A percentile compares a stretch with the other conserved stretches of the same genome.
These are phyloP conservation scores for Breviolum minutum DNA, from an alignment of 73 alveolate genomes.

Conservation along the genomic window DNA sequence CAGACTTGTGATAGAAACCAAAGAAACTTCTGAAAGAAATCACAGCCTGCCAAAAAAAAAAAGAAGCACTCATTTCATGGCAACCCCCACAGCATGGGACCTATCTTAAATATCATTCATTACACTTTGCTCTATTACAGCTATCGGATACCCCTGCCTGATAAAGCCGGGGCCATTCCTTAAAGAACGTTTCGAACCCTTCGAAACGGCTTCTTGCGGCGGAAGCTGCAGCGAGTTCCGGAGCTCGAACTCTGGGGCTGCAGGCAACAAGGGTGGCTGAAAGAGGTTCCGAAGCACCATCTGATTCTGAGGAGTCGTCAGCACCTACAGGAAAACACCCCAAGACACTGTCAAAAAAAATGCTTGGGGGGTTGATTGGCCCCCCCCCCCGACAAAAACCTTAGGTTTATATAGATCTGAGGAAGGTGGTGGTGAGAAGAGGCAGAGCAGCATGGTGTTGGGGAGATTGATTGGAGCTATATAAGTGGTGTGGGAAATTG, in stretches of 20 bases:
- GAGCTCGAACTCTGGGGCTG: background rate
- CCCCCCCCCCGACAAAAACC: too few relatives aligned
- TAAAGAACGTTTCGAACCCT: too few relatives aligned
- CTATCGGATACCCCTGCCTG: background rate
- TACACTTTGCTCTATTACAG: background rate
- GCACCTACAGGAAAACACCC: constrained; percentile 7
- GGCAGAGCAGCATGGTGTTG: too few relatives aligned
- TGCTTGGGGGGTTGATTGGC: background rate
- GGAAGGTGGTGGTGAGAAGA: background rate
- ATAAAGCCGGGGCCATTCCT: background rate
- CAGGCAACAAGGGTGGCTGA: constrained; percentile 40
- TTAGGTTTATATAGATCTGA: background rate
- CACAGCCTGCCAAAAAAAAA: background rate
- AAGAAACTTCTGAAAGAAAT: background rate
- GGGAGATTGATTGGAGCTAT: too few relatives aligned
- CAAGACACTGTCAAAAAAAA: too few relatives aligned
- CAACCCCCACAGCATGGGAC: background rate
- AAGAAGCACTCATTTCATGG: background rate
- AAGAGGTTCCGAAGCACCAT: constrained; percentile 53
- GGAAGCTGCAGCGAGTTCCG: too few relatives aligned
- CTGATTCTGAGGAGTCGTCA: background rate
- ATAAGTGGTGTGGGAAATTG: too few relatives aligned
- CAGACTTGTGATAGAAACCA: background rate
- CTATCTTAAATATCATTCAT: too few relatives aligned
- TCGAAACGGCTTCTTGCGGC: too few relatives aligned